Base-by-base conservation (phyloP, 768 basidiomycete genomes). In the Boletus rubroflammeus region DNA sequence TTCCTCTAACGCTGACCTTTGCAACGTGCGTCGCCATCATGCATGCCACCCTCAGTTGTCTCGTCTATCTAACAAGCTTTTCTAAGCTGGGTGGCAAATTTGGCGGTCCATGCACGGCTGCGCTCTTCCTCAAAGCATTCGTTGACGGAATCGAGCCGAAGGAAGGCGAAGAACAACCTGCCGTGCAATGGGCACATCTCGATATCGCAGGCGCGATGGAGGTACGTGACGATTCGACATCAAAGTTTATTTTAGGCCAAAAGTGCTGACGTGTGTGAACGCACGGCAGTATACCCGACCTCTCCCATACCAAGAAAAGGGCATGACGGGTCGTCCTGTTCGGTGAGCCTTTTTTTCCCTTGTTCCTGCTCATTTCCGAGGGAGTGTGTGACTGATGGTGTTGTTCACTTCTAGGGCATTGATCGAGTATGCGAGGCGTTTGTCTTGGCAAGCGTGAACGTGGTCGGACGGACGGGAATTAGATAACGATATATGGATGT, bases 181-280 rank as follows among this genome's bases (percentile, higher is more conserved):
- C 73, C 13, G 71, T 91, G 60, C 81, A 83, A 56, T 95, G 92
- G 90, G 93, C 92, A 1, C 93, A 94, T 68, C 71, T 93, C 40
- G 93, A 95, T 63, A 93, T 93, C 53, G 90, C 83, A 11, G 85
- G 88, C 14, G 72, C 80, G 17, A 89, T 89, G 87, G 88, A 90
- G 72, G 82, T 82, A 38, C 49, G 76, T 69, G 50, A 41, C 26
- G 51, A 57, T 44, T 56, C 56, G 36, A 51, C 51, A 11, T 60
- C 53, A 1, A 34, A 58, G 5, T 42, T 5, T 36, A 1, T 44
- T 46, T 41, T 43, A 9, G 23, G 5, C 9, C 28, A 6, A 3
- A 6, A 1, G 1, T 36, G 7, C 40, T 58, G 41, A 47, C 39
- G 32, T 29, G 15, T 41, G 23, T 31, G 34, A 21, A 46, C 21